A percentile compares a stretch with the other conserved stretches of the same genome.
Conservation (phyloP, 2,329 filamentous ascomycete species). For the Exophiala dermatitidis region DNA sequence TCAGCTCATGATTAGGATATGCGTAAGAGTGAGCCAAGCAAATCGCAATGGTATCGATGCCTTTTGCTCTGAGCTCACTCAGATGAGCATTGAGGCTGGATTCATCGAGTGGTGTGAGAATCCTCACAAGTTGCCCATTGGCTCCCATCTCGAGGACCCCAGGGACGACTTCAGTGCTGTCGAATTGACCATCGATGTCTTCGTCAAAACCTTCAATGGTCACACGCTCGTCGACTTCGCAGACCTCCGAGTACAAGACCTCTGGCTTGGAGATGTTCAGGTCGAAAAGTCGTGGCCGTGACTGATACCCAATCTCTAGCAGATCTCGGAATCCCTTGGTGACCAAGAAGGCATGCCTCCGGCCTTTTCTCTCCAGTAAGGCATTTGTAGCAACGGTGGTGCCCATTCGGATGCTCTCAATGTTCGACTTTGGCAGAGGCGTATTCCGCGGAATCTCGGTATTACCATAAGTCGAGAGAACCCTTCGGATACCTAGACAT, state of each 20-base stretch:
- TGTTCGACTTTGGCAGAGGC: not conserved
- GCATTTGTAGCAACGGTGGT: slow-evolving; percentile 88
- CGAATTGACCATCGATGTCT: not conserved
- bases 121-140: slow-evolving; percentile 29
- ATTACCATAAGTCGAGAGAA: slow-evolving; percentile 40
- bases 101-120: slow-evolving; percentile 54
- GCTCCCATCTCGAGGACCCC: slow-evolving; percentile 41
- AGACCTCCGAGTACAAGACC: slow-evolving; percentile 41
- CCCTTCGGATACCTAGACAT: slow-evolving; percentile 51
- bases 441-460: slow-evolving; percentile 31
- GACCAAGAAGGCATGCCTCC: slow-evolving; percentile 77
- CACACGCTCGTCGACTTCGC: slow-evolving; percentile 25
- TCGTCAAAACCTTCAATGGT: slow-evolving; percentile 31
- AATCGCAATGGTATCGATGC: slow-evolving; percentile 3
- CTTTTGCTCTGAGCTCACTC: slow-evolving; percentile 41
- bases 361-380: slow-evolving; percentile 78
- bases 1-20: slow-evolving; percentile 73
- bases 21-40: slow-evolving; percentile 71
- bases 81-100: slow-evolving; percentile 49
- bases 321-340: slow-evolving; percentile 84
- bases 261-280: slow-evolving; percentile 81
- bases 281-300: slow-evolving; percentile 82
- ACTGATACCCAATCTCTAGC: slow-evolving; percentile 83
- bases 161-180: not conserved
- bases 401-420: slow-evolving; percentile 53